Conservation (phyloP, 305 asterid species). For the Withania somnifera region DNA sequence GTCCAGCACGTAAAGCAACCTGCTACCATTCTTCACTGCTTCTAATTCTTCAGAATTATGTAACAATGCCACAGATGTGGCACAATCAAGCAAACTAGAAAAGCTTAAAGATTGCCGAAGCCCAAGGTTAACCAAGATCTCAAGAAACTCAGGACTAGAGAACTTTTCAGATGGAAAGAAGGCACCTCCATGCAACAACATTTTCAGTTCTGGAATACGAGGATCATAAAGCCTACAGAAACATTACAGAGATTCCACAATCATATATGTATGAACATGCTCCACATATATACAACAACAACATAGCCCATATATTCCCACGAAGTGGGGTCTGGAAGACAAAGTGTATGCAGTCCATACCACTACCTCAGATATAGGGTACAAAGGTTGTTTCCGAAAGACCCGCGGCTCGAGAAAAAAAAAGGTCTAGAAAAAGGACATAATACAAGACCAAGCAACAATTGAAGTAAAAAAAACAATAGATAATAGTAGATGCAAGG, state of each 20-base stretch:
- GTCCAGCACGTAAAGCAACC: conserved; percentile 68
- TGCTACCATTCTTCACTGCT: conserved; percentile 38
- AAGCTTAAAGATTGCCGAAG: conserved; percentile 59
- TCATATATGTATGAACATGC: not conserved
- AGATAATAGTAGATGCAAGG: too few species aligned
- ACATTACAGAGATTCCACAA: conserved; percentile 11
- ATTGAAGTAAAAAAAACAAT: too few species aligned
- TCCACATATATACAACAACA: not conserved
- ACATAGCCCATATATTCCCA: too few species aligned
- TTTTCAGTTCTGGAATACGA: conserved; percentile 57
- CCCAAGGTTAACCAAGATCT: conserved; percentile 63
- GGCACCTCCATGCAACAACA: conserved; percentile 50
- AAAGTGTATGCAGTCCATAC: too few species aligned
- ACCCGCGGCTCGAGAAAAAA: too few species aligned
- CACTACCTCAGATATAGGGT: too few species aligned
- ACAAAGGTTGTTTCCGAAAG: too few species aligned
- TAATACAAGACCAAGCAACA: too few species aligned
- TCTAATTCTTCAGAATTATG: conserved; percentile 40
- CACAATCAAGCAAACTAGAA: conserved; percentile 80
- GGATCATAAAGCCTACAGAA: conserved; percentile 89
- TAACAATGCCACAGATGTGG: conserved; percentile 69
- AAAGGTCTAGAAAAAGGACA: too few species aligned
- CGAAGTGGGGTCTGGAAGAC: too few species aligned
- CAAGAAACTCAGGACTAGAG: conserved; percentile 59
- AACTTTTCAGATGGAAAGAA: conserved; percentile 79